Evolutionary conservation across 148 eudicot species (phyloP).

Genomic region (Rhododendron griersonianum): DNA sequence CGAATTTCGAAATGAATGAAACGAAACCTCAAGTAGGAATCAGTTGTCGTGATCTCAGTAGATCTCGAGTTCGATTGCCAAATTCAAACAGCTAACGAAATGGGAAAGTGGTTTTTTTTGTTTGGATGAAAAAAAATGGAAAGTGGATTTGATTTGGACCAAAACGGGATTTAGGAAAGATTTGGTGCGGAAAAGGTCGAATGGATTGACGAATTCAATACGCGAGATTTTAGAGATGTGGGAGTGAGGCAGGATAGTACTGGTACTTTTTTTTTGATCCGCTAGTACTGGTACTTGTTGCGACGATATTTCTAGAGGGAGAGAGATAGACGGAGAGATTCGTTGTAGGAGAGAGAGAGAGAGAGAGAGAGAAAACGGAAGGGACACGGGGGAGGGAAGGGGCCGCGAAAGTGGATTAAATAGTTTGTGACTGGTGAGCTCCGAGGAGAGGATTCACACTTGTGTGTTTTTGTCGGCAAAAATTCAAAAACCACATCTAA

Average conservation of each 20-base stretch:
- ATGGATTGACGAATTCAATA: not conserved
- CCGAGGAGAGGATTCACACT: not conserved
- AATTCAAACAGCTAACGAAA: not conserved
- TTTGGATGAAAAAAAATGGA: not conserved
- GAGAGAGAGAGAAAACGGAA: no score
- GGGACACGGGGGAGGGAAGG: not conserved
- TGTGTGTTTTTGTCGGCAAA: no score
- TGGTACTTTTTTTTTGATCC: not conserved
- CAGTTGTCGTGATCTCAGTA: not conserved
- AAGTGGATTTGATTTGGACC: not conserved
- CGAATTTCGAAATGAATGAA: not conserved
- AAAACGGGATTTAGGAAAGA: not conserved
- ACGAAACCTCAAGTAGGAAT: not conserved
- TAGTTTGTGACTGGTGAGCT: not conserved
- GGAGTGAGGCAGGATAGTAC: not conserved
- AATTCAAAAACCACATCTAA: no score
- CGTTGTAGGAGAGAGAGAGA: not conserved
- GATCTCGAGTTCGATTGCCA: not conserved
- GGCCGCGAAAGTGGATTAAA: not conserved
- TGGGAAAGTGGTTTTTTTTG: not conserved
- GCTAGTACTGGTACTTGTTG: not conserved
- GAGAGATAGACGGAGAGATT: conserved; percentile 8
- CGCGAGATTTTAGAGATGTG: not conserved
- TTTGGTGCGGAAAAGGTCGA: not conserved
- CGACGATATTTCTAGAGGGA: not conserved